Evolutionary conservation across 768 basidiomycete genomes (phyloP).

Genomic region (Rickenella mellea): DNA sequence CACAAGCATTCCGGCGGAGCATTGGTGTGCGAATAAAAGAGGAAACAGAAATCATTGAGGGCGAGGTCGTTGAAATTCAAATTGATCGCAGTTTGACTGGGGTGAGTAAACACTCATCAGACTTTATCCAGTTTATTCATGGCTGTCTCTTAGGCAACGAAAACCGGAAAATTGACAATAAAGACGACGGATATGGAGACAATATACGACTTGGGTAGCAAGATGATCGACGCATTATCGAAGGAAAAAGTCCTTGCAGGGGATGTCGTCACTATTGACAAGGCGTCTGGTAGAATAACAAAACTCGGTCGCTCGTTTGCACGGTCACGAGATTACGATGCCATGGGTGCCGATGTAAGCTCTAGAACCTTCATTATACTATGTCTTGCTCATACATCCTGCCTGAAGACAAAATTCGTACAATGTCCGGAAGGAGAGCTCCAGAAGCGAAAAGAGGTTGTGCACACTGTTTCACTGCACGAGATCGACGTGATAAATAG

Average conservation of each 20-base stretch:
- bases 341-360: slow-evolving; percentile 95
- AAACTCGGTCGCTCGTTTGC: slow-evolving; percentile 96
- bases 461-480: slow-evolving; percentile 94
- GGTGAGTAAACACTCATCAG: slow-evolving; percentile 34
- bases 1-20: slow-evolving; percentile 90
- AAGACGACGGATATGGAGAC: slow-evolving; percentile 99
- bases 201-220: slow-evolving; percentile 94
- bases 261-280: slow-evolving; percentile 95
- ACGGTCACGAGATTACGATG: slow-evolving; percentile 96
- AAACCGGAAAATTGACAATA: slow-evolving; percentile 94
- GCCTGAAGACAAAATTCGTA: slow-evolving; percentile 84
- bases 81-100: slow-evolving; percentile 96
- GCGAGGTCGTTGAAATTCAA: slow-evolving; percentile 97
- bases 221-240: slow-evolving; percentile 97
- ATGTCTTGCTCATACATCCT: neutral
- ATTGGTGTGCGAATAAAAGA: slow-evolving; percentile 98
- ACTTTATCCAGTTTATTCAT: neutral
- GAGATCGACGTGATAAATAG: slow-evolving; percentile 99
- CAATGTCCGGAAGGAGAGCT: slow-evolving; percentile 98
- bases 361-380: slow-evolving; percentile 1
- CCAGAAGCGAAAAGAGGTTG: slow-evolving; percentile 94
- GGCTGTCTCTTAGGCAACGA: slow-evolving; percentile 64
- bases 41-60: slow-evolving; percentile 94
- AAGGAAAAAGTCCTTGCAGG: slow-evolving; percentile 96
- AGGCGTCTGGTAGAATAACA: slow-evolving; percentile 91